Conservation (phyloP, 306 rosid species). For the Prosopis cineraria region DNA sequence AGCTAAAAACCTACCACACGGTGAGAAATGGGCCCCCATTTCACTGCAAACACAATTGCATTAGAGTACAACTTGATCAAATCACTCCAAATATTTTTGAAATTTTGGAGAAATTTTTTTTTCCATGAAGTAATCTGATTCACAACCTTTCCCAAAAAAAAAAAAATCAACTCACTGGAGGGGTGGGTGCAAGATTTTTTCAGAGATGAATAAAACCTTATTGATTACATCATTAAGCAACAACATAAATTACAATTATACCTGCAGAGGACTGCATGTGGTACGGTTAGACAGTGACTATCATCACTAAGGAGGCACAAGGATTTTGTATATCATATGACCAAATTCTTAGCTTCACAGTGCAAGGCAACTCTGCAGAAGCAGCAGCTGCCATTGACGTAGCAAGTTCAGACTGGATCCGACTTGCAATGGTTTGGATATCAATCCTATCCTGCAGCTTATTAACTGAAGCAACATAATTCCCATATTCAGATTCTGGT, state of each 20-base stretch:
- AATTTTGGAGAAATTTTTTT: not conserved
- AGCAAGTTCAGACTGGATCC: conserved; percentile 29
- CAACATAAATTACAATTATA: not conserved
- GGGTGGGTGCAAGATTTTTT: too few relatives aligned
- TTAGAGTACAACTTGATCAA: conserved; percentile 16
- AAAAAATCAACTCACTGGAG: conserved; percentile 4
- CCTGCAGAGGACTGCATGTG: conserved; percentile 44
- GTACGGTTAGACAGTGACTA: conserved; percentile 28
- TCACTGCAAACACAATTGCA: conserved; percentile 46
- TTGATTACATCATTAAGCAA: not conserved
- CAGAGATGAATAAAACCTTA: not conserved
- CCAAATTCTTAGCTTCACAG: conserved; percentile 43
- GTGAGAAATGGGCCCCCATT: conserved; percentile 61
- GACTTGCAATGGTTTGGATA: conserved; percentile 32
- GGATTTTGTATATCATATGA: conserved; percentile 34
- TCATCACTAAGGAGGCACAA: conserved; percentile 26
- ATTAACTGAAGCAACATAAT: conserved; percentile 13
- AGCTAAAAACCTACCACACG: conserved; percentile 56
- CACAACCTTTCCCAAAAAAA: not conserved
- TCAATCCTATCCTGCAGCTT: conserved; percentile 20
- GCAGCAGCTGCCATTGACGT: conserved; percentile 34
- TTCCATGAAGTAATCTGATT: not conserved
- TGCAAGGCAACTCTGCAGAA: conserved; percentile 41
- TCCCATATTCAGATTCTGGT: conserved; percentile 23
- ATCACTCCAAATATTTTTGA: conserved; percentile 8